These are phyloP conservation scores for Taxawa tesnikishii DNA, from an alignment of 2,329 filamentous ascomycete species.

Conservation along the genomic window DNA sequence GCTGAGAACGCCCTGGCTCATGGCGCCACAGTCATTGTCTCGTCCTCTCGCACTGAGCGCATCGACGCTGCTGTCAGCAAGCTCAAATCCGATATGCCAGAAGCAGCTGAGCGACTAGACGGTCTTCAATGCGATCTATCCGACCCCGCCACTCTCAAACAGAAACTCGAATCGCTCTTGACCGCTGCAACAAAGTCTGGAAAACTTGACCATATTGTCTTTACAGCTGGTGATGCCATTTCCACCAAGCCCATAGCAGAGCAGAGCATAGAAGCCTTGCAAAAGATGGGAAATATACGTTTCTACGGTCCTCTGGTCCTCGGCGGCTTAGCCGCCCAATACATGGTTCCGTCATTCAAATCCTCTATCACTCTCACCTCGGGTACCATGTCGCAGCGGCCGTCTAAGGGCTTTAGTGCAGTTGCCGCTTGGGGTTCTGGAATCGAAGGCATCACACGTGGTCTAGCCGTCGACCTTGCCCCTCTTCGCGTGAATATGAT, in stretches of 20 bases:
- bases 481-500: constrained; percentile 50
- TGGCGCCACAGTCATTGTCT: constrained; percentile 2
- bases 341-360: constrained; percentile 23
- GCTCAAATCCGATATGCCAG: background rate
- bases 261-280: constrained; percentile 6
- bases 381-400: constrained; percentile 34
- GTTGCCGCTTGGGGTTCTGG: constrained; percentile 32
- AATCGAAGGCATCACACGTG: constrained; percentile 35
- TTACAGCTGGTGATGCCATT: constrained; percentile 34
- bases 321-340: constrained; percentile 31
- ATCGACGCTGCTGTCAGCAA: background rate
- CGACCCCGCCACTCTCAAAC: constrained; percentile 26
- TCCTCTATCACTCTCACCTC: constrained; percentile 42
- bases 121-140: constrained; percentile 33
- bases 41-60: constrained; percentile 1
- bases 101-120: constrained; percentile 1
- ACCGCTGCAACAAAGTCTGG: constrained; percentile 15
- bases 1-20: constrained; percentile 1
- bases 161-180: constrained; percentile 30
- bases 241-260: constrained; percentile 6
- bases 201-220: constrained; percentile 40
- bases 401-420: constrained; percentile 35
- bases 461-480: constrained; percentile 46
- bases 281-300: constrained; percentile 27
- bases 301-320: constrained; percentile 35